Percentiles rank a stretch among this genome's conserved stretches.
Conservation (phyloP, 2,329 filamentous ascomycete genomes). For the Clarireedia hainanense region DNA sequence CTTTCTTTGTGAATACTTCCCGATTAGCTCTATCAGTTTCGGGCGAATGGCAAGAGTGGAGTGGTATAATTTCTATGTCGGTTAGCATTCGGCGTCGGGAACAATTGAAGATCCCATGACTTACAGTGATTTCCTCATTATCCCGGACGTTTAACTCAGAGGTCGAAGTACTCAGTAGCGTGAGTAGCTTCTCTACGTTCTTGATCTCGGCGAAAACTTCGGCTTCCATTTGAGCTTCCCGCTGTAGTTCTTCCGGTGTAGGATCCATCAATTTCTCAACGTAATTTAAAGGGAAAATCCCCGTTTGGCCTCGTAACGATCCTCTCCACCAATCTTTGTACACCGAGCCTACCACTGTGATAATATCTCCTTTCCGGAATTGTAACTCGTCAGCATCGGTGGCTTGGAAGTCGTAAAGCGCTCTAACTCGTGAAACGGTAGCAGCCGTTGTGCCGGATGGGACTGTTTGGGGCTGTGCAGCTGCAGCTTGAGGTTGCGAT, state of each 20-base stretch:
- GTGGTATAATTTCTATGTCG: conserved; percentile 66
- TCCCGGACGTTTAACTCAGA: conserved; percentile 76
- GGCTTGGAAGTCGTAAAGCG: conserved; percentile 89
- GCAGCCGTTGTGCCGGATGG: conserved; percentile 86
- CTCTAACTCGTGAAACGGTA: conserved; percentile 88
- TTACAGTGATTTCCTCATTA: conserved; percentile 89
- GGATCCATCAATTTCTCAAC: conserved; percentile 96
- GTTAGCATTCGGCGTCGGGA: conserved; percentile 26
- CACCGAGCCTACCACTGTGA: conserved; percentile 92
- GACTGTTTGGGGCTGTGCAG: conserved; percentile 44
- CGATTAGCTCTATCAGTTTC: conserved; percentile 95
- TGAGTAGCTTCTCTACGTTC: conserved; percentile 75
- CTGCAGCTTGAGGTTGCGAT: conserved; percentile 30
- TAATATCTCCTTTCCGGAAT: conserved; percentile 94
- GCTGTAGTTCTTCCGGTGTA: conserved; percentile 86
- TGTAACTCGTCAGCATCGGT: conserved; percentile 91
- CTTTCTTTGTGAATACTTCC: conserved; percentile 99
- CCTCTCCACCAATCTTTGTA: conserved; percentile 99
- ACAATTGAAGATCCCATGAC: conserved; percentile 19
- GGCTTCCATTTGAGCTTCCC: conserved; percentile 90
- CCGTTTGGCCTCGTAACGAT: conserved; percentile 85
- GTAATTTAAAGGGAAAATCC: conserved; percentile 97
- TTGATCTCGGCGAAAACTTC: conserved; percentile 72
- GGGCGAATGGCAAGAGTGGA: conserved; percentile 89
- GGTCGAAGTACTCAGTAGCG: conserved; percentile 80